Evolutionary conservation across 2,329 filamentous ascomycete genomes (phyloP).

Genomic region (Phoma sp.): DNA sequence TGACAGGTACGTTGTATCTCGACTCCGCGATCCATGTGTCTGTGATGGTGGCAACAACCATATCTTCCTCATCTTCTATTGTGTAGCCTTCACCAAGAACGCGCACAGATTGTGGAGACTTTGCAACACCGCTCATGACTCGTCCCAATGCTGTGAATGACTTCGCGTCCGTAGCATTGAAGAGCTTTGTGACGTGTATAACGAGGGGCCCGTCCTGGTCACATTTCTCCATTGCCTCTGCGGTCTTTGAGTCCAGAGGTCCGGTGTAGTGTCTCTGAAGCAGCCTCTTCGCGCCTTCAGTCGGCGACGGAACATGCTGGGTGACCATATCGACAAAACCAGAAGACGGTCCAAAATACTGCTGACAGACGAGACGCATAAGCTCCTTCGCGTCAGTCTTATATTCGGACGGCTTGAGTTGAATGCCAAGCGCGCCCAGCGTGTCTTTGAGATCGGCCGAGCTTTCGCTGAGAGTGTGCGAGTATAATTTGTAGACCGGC

Average conservation of each 20-base stretch:
- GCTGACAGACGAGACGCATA: conserved; percentile 86
- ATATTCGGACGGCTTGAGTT: conserved; percentile 89
- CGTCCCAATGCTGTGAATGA: conserved; percentile 88
- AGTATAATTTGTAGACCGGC: conserved; percentile 97
- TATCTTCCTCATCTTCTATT: conserved; percentile 96
- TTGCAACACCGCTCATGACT: conserved; percentile 89
- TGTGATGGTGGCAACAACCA: conserved; percentile 82
- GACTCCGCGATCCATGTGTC: conserved; percentile 92
- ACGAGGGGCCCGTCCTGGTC: conserved; percentile 89
- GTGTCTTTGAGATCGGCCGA: conserved; percentile 83
- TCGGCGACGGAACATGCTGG: conserved; percentile 85
- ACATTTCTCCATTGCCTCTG: conserved; percentile 78
- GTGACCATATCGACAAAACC: conserved; percentile 97
- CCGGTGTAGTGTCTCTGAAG: conserved; percentile 92
- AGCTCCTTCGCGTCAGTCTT: conserved; percentile 88
- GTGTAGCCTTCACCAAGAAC: conserved; percentile 96
- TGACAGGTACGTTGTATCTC: conserved; percentile 88
- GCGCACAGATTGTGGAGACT: conserved; percentile 80
- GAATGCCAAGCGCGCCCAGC: conserved; percentile 78
- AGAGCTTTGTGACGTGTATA: conserved; percentile 92
- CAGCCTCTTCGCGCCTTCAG: conserved; percentile 75
- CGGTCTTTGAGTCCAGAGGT: conserved; percentile 80
- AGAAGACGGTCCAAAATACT: conserved; percentile 89
- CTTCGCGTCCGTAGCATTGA: conserved; percentile 88
- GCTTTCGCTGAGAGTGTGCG: conserved; percentile 90